phyloP scores from a whole-genome alignment of 108 stramenopile genomes.

The Skeletonema marinoi region DNA sequence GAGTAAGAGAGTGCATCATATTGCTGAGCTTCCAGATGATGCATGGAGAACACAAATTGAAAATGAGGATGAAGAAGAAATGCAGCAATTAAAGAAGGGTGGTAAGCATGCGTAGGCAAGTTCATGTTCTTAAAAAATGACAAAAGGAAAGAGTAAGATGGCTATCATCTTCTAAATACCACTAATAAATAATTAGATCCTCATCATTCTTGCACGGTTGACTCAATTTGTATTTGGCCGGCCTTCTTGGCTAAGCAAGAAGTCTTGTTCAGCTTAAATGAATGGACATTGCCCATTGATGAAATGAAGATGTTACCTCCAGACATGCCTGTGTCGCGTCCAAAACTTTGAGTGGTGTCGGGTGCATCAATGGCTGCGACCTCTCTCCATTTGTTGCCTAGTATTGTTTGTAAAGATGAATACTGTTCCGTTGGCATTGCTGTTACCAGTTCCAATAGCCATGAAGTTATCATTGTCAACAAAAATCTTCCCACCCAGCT shows the following conservation, averaged over 20 bases:
- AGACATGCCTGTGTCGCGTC: neutral
- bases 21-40: constrained; percentile 82
- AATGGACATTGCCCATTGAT: neutral
- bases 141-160: neutral
- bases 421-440: neutral
- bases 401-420: neutral
- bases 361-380: neutral
- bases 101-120: constrained; percentile 20
- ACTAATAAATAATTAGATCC: neutral
- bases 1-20: constrained; percentile 56
- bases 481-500: neutral
- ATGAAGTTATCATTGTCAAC: neutral
- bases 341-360: neutral
- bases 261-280: neutral
- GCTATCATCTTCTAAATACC: neutral
- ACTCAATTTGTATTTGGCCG: too few species aligned
- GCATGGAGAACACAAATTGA: constrained; percentile 86
- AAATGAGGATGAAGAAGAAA: constrained; percentile 47
- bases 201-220: too few species aligned
- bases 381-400: neutral
- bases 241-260: neutral
- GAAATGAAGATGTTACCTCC: neutral
- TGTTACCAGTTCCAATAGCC: neutral
- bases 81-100: constrained; percentile 25
- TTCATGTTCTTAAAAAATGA: neutral